phyloP scores from a whole-genome alignment of 352 stramenopile species.

The Phytophthora cryptogea region DNA sequence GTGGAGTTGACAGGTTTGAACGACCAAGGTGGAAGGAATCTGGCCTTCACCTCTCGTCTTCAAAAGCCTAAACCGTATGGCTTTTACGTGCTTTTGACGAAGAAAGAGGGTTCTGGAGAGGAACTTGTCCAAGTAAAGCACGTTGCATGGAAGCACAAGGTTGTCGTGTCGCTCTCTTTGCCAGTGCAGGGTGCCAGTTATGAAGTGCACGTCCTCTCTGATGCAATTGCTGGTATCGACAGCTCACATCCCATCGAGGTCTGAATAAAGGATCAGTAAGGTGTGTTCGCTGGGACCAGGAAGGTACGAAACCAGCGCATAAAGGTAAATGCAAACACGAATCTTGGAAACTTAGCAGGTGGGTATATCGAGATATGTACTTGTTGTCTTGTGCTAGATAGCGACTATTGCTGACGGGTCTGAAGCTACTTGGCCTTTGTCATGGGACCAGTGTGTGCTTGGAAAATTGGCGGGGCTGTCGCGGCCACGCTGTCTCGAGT shows the following conservation, averaged over 20 bases:
- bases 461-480: slow-evolving; percentile 40
- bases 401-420: background rate
- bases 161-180: slow-evolving; percentile 42
- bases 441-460: slow-evolving; percentile 14
- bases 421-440: slow-evolving; percentile 12
- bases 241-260: slow-evolving; percentile 22
- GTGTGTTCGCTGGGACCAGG: background rate
- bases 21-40: slow-evolving; percentile 29
- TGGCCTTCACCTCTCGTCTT: slow-evolving; percentile 49
- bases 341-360: slow-evolving; percentile 13
- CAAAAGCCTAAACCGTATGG: slow-evolving; percentile 74
- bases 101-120: slow-evolving; percentile 16
- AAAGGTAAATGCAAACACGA: slow-evolving; percentile 21
- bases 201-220: slow-evolving; percentile 50
- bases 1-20: slow-evolving; percentile 49
- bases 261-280: background rate
- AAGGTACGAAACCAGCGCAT: background rate
- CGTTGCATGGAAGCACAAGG: slow-evolving; percentile 50
- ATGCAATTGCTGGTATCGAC: slow-evolving; percentile 60
- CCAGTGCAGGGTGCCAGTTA: slow-evolving; percentile 18
- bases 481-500: slow-evolving; percentile 18
- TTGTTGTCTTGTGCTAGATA: slow-evolving; percentile 12
- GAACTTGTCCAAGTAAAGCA: slow-evolving; percentile 68
- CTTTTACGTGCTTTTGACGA: slow-evolving; percentile 69
- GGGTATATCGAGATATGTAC: slow-evolving; percentile 11